phyloP scores from a whole-genome alignment of 257 asterid species.

The Solanum bulbocastanum region DNA sequence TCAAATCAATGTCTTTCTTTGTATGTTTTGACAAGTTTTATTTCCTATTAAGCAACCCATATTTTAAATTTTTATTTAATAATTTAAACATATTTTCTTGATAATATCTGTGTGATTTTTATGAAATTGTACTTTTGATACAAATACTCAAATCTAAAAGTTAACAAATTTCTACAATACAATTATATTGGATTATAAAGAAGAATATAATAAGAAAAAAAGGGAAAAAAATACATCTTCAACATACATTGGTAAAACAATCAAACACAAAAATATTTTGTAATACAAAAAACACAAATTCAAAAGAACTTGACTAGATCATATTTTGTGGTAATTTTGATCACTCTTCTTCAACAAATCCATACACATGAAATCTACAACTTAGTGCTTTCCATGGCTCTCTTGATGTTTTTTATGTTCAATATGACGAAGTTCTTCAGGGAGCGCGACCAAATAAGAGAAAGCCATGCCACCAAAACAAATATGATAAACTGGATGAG shows the following conservation, averaged over 20 bases:
- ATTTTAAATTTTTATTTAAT: background rate
- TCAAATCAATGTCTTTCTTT: background rate
- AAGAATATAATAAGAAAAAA: background rate
- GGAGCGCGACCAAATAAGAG: background rate
- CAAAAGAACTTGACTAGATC: background rate
- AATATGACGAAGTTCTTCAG: background rate
- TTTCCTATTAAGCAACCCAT: background rate
- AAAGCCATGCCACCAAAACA: conserved; percentile 4
- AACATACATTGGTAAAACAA: background rate
- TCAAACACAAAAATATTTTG: background rate
- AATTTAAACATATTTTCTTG: background rate
- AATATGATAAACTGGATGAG: background rate
- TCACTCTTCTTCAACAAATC: background rate
- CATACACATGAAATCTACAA: background rate
- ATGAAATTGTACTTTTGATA: background rate
- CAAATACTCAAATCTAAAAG: background rate
- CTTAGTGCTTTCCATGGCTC: background rate
- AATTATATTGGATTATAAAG: background rate
- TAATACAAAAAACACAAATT: background rate
- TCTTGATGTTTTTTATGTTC: background rate
- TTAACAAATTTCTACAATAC: background rate
- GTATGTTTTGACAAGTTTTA: background rate
- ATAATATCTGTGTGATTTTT: background rate
- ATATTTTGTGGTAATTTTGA: background rate
- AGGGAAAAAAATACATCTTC: background rate